Percentiles rank a stretch among this genome's conserved stretches.
phyloP scores from a whole-genome alignment of 768 basidiomycete species.

The Saitozyma sp. region DNA sequence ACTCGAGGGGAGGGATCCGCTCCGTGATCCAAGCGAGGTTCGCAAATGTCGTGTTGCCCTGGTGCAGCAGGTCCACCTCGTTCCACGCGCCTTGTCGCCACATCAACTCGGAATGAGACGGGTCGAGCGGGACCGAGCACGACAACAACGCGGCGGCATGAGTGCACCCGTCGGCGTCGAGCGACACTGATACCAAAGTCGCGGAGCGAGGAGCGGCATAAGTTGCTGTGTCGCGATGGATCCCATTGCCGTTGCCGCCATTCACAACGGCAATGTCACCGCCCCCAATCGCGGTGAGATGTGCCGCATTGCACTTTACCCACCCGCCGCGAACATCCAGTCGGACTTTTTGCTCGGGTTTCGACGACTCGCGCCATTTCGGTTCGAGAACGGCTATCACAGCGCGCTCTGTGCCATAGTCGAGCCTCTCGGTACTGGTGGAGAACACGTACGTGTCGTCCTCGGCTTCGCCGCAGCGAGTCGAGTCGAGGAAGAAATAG shows the following conservation, averaged over 20 bases:
- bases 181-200: conserved; percentile 57
- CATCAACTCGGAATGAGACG: conserved; percentile 68
- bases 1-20: conserved; percentile 72
- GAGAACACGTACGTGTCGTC: conserved; percentile 86
- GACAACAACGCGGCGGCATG: conserved; percentile 76
- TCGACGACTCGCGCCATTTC: conserved; percentile 70
- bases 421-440: conserved; percentile 70
- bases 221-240: conserved; percentile 54
- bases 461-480: conserved; percentile 69
- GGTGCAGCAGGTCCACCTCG: conserved; percentile 82
- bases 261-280: conserved; percentile 28
- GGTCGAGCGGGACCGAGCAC: conserved; percentile 68
- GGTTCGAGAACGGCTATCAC: conserved; percentile 71
- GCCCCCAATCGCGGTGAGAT: conserved; percentile 57
- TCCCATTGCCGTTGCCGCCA: background rate
- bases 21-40: conserved; percentile 84
- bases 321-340: conserved; percentile 69
- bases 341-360: conserved; percentile 56
- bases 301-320: conserved; percentile 59
- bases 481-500: conserved; percentile 75
- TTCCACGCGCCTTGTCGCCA: conserved; percentile 76
- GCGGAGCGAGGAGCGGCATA: conserved; percentile 66
- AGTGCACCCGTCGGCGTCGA: conserved; percentile 65
- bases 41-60: conserved; percentile 71
- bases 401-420: conserved; percentile 77